Base-by-base conservation (phyloP, 768 basidiomycete genomes). In the Mycena venus region DNA sequence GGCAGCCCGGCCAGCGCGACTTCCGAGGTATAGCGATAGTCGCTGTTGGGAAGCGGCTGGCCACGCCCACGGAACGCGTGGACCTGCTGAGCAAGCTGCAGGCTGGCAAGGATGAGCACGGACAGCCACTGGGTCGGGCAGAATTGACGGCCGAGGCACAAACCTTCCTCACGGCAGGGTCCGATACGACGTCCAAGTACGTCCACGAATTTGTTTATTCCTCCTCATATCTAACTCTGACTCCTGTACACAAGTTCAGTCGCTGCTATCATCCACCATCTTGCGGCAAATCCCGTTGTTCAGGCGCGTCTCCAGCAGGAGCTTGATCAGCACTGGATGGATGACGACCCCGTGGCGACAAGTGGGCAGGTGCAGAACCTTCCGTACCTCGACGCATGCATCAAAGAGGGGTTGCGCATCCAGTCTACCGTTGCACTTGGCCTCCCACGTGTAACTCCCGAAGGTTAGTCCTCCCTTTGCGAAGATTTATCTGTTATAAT, bases 181-280 rank as follows among this genome's bases (percentile, higher is more conserved):
- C 94, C 4, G 96, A 98, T 79, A 98, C 96, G 1, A 97, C 96
- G 0, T 96, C 96, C 55, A 98, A 97, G 95, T 95, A 76, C 73
- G 92, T 80, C 21, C 23, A 51, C 36, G 36, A 38, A 38, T 38
- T 38, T 14, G 40, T 36, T 31, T 21, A 5, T 34, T 40, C 38
- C n/a, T 58, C 36, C 42, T 47, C 42, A 4, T 38, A 38, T 38
- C 15, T 38, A 38, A 38, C 36, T 27, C 51, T 53, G 25, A 53
- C 5, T 53, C 12, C 27, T 14, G 5, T 53, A 14, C 27, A 38
- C 36, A 38, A 96, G 95, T 85, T 96, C 96, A 17, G 94, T 94
- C 6, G 96, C 95, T 77, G 96, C 96, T 14, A 96, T 97, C 80
- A 88, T 95, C 15, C 93, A 91, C 83, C 86, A 92, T 78, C 86